Evolutionary conservation across 352 stramenopile genomes (phyloP).

Genomic region (Pythium graminicola): DNA sequence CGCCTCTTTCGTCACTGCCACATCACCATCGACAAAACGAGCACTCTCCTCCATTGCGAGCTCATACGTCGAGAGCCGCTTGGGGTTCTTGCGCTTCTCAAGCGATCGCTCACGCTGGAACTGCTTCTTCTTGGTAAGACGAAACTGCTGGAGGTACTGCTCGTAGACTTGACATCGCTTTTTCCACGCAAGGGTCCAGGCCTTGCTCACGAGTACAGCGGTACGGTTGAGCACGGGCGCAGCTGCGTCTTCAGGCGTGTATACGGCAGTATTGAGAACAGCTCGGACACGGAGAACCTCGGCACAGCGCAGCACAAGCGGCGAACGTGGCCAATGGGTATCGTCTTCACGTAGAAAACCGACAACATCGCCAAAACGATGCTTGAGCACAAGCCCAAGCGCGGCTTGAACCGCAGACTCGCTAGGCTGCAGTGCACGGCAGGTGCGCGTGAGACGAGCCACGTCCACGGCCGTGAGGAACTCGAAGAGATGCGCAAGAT

Average conservation of each 20-base stretch:
- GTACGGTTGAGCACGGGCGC: slow-evolving; percentile 24
- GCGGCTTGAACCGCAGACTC: slow-evolving; percentile 39
- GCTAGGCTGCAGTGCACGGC: slow-evolving; percentile 31
- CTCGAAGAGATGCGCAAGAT: slow-evolving; percentile 55
- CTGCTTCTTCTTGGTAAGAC: slow-evolving; percentile 58
- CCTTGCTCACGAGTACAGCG: slow-evolving; percentile 58
- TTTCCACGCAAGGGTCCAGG: slow-evolving; percentile 69
- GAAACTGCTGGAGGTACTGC: slow-evolving; percentile 71
- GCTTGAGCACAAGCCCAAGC: slow-evolving; percentile 51
- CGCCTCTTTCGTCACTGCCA: slow-evolving; percentile 27
- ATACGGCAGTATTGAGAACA: slow-evolving; percentile 32
- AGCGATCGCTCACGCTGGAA: slow-evolving; percentile 32
- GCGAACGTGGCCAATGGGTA: slow-evolving; percentile 49
- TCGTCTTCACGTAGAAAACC: slow-evolving; percentile 47
- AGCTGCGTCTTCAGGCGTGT: slow-evolving; percentile 36
- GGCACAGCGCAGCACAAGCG: slow-evolving; percentile 44
- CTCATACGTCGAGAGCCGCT: slow-evolving; percentile 8
- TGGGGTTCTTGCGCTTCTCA: slow-evolving; percentile 23
- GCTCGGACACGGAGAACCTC: slow-evolving; percentile 64
- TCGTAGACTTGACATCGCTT: slow-evolving; percentile 66
- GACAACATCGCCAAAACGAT: slow-evolving; percentile 45
- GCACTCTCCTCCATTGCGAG: neutral
- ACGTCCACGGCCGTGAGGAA: slow-evolving; percentile 56
- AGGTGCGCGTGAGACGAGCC: slow-evolving; percentile 38
- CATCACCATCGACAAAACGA: slow-evolving; percentile 23